Evolutionary conservation across 1,284 basidiomycete genomes (phyloP), one percentile per base, ranked within the genome.

Genomic region (Naganishia albida): DNA sequence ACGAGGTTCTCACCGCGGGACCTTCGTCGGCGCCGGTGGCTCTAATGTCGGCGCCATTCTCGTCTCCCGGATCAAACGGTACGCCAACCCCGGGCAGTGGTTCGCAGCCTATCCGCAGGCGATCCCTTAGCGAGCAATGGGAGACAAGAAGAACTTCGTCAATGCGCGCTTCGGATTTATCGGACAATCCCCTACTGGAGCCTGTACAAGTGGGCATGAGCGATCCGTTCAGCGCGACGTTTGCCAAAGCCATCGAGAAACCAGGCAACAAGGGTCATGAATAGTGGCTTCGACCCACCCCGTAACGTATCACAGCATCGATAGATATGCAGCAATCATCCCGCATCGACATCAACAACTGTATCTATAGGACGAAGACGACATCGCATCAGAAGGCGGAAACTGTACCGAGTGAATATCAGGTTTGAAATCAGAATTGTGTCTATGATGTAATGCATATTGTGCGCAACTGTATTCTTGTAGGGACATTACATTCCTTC

Each of bases 141-240:
- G 44, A 60, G 16, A 42, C 57, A 7, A 42, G 57, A 34, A n/a
- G 15, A 10, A 13, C 34, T 6, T 40, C 20, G 2, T 12, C 46
- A 10, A 40, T 6, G 7, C 28, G 26, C 6, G 3, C 25, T 20
- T 20, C 16, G 4, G 18, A n/a, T 6, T 15, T 30, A 23, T 13
- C 23, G 2, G 12, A 25, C 20, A 56, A 44, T n/a, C 39, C 54
- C 18, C 43, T 56, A 40, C 30, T 54, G 10, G 57, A 65, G 34
- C 64, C 64, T 3, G 64, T 65, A 16, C 57, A 65, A 40, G 40
- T 65, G 4, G 64, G 64, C 3, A 65, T 65, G 64, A 60, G 26
- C 26, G 64, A 65, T 38, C 56, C 56, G 4, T 65, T 65, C 51
- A 60, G 56, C n/a, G 64, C 64, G 18, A 65, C 49, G 15, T 65